phyloP scores from a whole-genome alignment of 2,329 filamentous ascomycete genomes.

The Salinomyces thailandicus region DNA sequence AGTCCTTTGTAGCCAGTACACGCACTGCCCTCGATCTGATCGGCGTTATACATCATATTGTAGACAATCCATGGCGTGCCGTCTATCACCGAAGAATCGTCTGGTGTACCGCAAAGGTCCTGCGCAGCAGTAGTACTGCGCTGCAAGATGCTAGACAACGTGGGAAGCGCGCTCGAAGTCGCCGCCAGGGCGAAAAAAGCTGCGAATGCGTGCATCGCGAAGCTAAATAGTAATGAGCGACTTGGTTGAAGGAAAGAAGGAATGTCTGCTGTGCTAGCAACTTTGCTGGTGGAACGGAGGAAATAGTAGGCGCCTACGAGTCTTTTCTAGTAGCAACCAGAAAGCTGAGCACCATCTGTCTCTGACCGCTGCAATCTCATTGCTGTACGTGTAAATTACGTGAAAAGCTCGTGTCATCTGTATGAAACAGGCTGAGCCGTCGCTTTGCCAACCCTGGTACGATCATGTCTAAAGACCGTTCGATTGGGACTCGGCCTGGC shows the following conservation, averaged over 20 bases:
- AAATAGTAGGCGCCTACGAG: too few species aligned
- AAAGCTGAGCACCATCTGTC: too few species aligned
- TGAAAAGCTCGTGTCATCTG: too few species aligned
- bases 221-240: constrained; percentile 3
- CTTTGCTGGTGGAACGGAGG: too few species aligned
- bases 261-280: too few species aligned
- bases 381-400: too few species aligned
- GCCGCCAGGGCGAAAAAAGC: constrained; percentile 9
- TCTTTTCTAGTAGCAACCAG: too few species aligned
- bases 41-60: constrained; percentile 37
- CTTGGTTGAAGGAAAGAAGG: background rate
- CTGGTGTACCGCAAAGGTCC: constrained; percentile 8
- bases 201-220: background rate
- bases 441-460: too few species aligned
- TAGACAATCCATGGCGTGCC: constrained; percentile 37
- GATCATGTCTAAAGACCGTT: too few species aligned
- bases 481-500: too few species aligned
- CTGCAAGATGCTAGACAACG: constrained; percentile 3
- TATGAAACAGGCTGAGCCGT: too few species aligned
- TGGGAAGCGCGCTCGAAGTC: constrained; percentile 4
- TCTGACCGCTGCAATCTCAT: too few species aligned
- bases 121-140: constrained; percentile 1
- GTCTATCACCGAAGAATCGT: constrained; percentile 25
- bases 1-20: constrained; percentile 32
- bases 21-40: constrained; percentile 29